phyloP scores from a whole-genome alignment of 2,329 filamentous ascomycete genomes.

The Sporothrix brunneoviolacea region DNA sequence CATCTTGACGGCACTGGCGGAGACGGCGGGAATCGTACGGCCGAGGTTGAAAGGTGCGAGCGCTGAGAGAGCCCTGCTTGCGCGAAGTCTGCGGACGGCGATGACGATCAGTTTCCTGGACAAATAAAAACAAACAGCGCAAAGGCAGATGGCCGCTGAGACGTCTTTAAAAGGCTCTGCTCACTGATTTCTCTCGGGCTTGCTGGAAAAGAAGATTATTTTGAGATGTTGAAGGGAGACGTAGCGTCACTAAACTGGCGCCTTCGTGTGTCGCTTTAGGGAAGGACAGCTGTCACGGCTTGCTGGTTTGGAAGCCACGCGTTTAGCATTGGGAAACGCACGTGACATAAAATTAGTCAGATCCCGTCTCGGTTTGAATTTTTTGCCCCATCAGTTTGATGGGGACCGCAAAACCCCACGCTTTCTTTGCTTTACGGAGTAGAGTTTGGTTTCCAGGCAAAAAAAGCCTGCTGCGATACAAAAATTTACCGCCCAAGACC shows the following conservation, averaged over 20 bases:
- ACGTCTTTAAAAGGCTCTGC: no score
- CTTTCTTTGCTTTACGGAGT: conserved; percentile 6
- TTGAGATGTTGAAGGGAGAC: conserved; percentile 4
- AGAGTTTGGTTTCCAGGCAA: conserved; percentile 2
- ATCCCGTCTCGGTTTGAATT: no score
- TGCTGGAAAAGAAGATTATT: no score
- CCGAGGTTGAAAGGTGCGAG: neutral
- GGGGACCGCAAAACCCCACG: conserved; percentile 13
- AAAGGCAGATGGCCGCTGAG: no score
- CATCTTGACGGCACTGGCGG: conserved; percentile 50
- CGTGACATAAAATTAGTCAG: no score
- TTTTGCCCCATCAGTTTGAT: no score
- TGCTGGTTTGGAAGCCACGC: neutral
- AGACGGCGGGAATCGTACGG: neutral
- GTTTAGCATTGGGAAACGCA: neutral
- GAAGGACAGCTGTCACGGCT: conserved; percentile 11
- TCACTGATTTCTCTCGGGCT: no score
- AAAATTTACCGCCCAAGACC: conserved; percentile 9
- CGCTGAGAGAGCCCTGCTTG: neutral
- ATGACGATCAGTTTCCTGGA: neutral
- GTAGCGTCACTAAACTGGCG: conserved; percentile 4
- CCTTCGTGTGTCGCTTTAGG: conserved; percentile 1
- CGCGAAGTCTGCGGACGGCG: neutral
- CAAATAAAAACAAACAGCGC: neutral
- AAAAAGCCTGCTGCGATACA: neutral